Percentiles rank a stretch among this genome's conserved stretches.
phyloP scores from a whole-genome alignment of 495 filamentous ascomycete genomes.

The Penicillium paxilli region DNA sequence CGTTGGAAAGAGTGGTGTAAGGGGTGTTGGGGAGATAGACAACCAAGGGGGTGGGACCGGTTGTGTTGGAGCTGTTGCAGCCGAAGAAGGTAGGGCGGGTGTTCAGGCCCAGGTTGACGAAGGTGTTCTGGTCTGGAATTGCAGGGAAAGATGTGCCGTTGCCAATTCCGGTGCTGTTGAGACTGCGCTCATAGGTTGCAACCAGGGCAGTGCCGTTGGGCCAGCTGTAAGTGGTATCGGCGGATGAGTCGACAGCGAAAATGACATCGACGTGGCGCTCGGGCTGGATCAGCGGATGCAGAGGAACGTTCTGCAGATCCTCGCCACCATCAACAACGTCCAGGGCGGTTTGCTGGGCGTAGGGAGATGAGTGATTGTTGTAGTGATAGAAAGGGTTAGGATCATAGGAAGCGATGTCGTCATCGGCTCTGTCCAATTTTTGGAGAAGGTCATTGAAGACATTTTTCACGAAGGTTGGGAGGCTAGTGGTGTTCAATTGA shows the following conservation, averaged over 20 bases:
- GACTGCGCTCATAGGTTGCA: slow-evolving; percentile 77
- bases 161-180: slow-evolving; percentile 53
- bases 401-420: slow-evolving; percentile 80
- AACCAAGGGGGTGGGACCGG: slow-evolving; percentile 61
- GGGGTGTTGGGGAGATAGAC: slow-evolving; percentile 92
- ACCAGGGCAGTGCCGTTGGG: slow-evolving; percentile 85
- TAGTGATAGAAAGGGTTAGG: slow-evolving; percentile 86
- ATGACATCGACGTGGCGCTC: slow-evolving; percentile 80
- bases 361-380: slow-evolving; percentile 62
- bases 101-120: slow-evolving; percentile 86
- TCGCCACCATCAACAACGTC: slow-evolving; percentile 86
- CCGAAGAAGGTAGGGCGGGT: slow-evolving; percentile 89
- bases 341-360: slow-evolving; percentile 54
- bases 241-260: slow-evolving; percentile 85
- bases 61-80: slow-evolving; percentile 68
- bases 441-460: slow-evolving; percentile 57
- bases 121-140: slow-evolving; percentile 81
- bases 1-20: slow-evolving; percentile 71
- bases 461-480: slow-evolving; percentile 54
- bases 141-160: slow-evolving; percentile 85
- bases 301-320: slow-evolving; percentile 84
- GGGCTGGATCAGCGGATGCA: slow-evolving; percentile 84
- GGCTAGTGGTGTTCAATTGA: slow-evolving; percentile 48
- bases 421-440: slow-evolving; percentile 51
- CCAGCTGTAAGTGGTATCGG: slow-evolving; percentile 75